phyloP scores from a whole-genome alignment of 768 basidiomycete species.

The Phallus indusiatus region DNA sequence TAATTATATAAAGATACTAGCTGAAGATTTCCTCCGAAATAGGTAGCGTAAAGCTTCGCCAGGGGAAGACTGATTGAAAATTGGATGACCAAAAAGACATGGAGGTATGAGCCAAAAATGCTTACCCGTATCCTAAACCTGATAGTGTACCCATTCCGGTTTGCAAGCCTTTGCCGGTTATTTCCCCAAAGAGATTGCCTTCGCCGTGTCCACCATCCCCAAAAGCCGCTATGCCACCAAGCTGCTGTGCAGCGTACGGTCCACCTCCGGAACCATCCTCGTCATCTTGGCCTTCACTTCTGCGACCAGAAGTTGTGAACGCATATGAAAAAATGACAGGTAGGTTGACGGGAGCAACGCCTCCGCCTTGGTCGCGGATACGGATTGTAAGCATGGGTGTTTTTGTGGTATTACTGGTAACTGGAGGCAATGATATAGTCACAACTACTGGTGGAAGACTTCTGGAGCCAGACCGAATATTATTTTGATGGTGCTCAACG shows the following conservation, averaged over 20 bases:
- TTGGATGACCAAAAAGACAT: neutral
- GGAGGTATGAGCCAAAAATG: neutral
- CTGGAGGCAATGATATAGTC: slow-evolving; percentile 53
- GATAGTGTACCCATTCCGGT: slow-evolving; percentile 84
- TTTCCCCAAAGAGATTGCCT: slow-evolving; percentile 62
- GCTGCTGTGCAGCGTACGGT: slow-evolving; percentile 69
- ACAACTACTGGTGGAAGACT: slow-evolving; percentile 55
- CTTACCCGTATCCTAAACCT: slow-evolving; percentile 71
- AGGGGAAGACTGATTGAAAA: slow-evolving; percentile 14
- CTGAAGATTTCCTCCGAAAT: slow-evolving; percentile 82
- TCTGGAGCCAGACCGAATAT: slow-evolving; percentile 25
- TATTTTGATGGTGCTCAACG: slow-evolving; percentile 58
- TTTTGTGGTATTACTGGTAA: slow-evolving; percentile 5
- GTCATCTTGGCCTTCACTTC: slow-evolving; percentile 25
- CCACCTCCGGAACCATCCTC: slow-evolving; percentile 43
- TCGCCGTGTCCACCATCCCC: slow-evolving; percentile 30
- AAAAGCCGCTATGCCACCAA: slow-evolving; percentile 63
- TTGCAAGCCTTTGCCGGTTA: slow-evolving; percentile 67
- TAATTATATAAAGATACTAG: slow-evolving; percentile 56
- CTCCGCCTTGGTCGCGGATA: slow-evolving; percentile 81
- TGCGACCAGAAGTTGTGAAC: slow-evolving; percentile 73
- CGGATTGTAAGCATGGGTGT: slow-evolving; percentile 61
- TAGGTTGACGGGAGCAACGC: slow-evolving; percentile 67
- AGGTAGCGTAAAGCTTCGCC: slow-evolving; percentile 31
- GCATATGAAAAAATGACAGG: slow-evolving; percentile 82